Conservation (phyloP, 345 rosid genomes). For the Sisymbrium altissimum region DNA sequence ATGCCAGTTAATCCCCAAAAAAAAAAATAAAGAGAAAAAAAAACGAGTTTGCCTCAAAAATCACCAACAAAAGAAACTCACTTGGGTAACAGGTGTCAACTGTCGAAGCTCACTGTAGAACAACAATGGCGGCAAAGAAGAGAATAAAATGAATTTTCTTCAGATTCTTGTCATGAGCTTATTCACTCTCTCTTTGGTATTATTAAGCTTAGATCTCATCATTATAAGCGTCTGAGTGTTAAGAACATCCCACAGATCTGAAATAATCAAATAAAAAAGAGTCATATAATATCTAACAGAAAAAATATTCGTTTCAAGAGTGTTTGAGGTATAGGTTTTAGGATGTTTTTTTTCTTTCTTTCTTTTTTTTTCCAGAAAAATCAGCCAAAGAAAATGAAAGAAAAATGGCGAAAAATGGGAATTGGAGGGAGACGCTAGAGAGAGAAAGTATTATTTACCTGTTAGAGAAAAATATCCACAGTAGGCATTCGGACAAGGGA, state of each 20-base stretch:
- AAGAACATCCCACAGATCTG: conserved; percentile 30
- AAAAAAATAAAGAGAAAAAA: not conserved
- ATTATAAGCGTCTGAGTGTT: not conserved
- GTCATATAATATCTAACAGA: not conserved
- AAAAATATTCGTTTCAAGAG: not conserved
- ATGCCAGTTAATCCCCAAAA: not conserved
- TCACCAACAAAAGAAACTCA: conserved; percentile 34
- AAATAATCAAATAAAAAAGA: not conserved
- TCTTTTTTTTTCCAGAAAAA: not conserved
- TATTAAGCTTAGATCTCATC: conserved; percentile 29
- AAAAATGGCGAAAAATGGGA: conserved; percentile 19
- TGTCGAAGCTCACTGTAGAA: conserved; percentile 27
- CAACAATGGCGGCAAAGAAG: conserved; percentile 32
- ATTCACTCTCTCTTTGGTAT: not conserved
- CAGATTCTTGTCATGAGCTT: conserved; percentile 11
- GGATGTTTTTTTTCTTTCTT: not conserved
- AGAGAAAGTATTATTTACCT: conserved; percentile 23
- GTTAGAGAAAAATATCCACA: conserved; percentile 30
- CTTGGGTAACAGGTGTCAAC: conserved; percentile 38
- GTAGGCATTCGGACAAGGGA: conserved; percentile 27
- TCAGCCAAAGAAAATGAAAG: conserved; percentile 26
- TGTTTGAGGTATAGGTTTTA: not conserved
- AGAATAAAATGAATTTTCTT: not conserved
- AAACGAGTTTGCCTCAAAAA: conserved; percentile 30
- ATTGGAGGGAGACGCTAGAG: conserved; percentile 7